A percentile compares a stretch with the other conserved stretches of the same genome.
Conservation (phyloP, 768 basidiomycete species). For the Steccherinum ochraceum region DNA sequence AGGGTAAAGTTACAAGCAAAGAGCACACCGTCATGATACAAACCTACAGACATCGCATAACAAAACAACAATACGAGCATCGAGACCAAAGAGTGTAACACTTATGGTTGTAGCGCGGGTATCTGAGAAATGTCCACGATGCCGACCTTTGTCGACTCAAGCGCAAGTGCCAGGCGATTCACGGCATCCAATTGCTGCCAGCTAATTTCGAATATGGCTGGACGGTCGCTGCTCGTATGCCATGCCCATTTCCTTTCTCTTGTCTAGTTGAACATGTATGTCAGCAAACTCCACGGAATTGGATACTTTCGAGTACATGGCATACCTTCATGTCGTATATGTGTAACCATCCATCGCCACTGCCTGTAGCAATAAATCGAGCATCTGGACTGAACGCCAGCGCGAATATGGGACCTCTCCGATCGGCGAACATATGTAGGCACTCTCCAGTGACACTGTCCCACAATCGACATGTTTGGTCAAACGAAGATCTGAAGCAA, state of each 20-base stretch:
- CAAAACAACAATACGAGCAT: no score
- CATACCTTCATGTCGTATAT: conserved; percentile 65
- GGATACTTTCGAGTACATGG: conserved; percentile 3
- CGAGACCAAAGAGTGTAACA: no score
- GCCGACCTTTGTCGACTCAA: conserved; percentile 63
- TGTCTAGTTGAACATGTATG: conserved; percentile 21
- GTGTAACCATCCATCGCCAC: conserved; percentile 71
- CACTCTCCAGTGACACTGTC: conserved; percentile 75
- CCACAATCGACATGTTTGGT: conserved; percentile 77
- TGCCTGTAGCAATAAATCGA: conserved; percentile 65
- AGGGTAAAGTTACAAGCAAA: neutral
- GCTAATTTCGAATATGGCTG: conserved; percentile 70
- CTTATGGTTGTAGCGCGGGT: conserved; percentile 20
- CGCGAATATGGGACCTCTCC: conserved; percentile 66
- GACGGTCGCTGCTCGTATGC: conserved; percentile 50
- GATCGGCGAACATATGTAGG: conserved; percentile 62
- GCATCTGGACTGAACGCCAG: conserved; percentile 74
- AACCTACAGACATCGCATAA: no score
- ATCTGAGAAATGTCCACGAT: conserved; percentile 57
- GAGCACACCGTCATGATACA: no score
- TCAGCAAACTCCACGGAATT: neutral
- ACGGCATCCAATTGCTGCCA: conserved; percentile 54
- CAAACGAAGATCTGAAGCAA: conserved; percentile 63
- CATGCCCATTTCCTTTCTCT: conserved; percentile 55
- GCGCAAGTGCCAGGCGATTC: conserved; percentile 62